phyloP scores from a whole-genome alignment of 495 filamentous ascomycete species.

The Lophiotrema nucula region DNA sequence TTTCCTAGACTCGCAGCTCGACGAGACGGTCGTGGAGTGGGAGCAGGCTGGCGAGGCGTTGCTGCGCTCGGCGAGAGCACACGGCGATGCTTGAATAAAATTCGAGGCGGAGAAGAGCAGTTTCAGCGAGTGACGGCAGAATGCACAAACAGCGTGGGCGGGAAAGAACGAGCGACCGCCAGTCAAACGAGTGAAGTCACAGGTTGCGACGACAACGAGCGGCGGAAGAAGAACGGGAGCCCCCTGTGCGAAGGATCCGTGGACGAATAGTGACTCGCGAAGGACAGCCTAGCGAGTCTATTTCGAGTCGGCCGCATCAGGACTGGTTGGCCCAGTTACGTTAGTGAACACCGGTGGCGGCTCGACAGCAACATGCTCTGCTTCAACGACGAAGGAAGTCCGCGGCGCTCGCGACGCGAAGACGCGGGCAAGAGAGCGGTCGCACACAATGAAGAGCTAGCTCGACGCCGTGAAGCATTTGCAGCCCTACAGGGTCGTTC shows the following conservation, averaged over 20 bases:
- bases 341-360: constrained; percentile 19
- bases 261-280: constrained; percentile 12
- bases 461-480: too few relatives aligned
- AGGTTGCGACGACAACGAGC: constrained; percentile 16
- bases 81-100: constrained; percentile 8
- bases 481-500: too few relatives aligned
- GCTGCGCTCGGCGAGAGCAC: constrained; percentile 32
- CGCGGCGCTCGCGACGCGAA: too few relatives aligned
- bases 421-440: too few relatives aligned
- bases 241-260: constrained; percentile 5
- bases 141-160: constrained; percentile 9
- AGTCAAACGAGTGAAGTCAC: constrained; percentile 24
- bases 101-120: not conserved
- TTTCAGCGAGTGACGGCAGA: constrained; percentile 31
- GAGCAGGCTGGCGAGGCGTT: not conserved
- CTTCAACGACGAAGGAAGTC: too few relatives aligned
- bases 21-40: not conserved
- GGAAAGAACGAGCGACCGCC: constrained; percentile 6
- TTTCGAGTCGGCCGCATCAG: constrained; percentile 7
- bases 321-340: constrained; percentile 26
- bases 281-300: constrained; percentile 5
- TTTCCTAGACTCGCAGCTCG: too few relatives aligned
- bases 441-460: too few relatives aligned
- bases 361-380: not conserved
- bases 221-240: not conserved